Conservation (phyloP, 2,329 filamentous ascomycete genomes). For the Fusarium hostae region DNA sequence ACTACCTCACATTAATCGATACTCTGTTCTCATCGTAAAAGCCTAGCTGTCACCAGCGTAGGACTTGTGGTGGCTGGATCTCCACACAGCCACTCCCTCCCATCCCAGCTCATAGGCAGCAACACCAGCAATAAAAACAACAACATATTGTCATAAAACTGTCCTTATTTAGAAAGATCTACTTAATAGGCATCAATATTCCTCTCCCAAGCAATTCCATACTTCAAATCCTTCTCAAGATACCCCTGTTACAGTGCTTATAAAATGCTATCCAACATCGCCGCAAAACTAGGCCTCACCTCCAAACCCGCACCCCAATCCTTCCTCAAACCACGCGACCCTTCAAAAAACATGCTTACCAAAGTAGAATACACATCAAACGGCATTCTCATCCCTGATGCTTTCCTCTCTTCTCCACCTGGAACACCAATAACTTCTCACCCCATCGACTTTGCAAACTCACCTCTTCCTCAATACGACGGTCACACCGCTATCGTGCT, state of each 20-base stretch:
- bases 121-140: slow-evolving; percentile 3
- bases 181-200: background rate
- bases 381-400: slow-evolving; percentile 51
- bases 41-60: slow-evolving; percentile 15
- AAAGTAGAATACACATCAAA: slow-evolving; percentile 46
- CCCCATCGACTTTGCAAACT: slow-evolving; percentile 63
- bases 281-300: slow-evolving; percentile 38
- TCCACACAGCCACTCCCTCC: background rate
- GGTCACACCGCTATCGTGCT: slow-evolving; percentile 67
- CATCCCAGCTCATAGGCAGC: slow-evolving; percentile 19
- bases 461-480: slow-evolving; percentile 62
- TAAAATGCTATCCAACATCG: slow-evolving; percentile 39
- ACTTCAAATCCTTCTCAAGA: no score
- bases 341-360: slow-evolving; percentile 1
- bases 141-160: slow-evolving; percentile 3
- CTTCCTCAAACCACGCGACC: slow-evolving; percentile 2
- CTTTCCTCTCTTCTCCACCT: slow-evolving; percentile 58
- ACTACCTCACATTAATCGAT: background rate
- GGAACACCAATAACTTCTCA: slow-evolving; percentile 53
- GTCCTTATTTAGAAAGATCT: background rate
- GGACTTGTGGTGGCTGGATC: slow-evolving; percentile 29
- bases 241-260: background rate
- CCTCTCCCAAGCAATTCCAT: no score
- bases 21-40: background rate
- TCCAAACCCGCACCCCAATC: background rate